Base-by-base conservation (phyloP, 2,329 filamentous ascomycete genomes). In the Paramyrothecium sp. region DNA sequence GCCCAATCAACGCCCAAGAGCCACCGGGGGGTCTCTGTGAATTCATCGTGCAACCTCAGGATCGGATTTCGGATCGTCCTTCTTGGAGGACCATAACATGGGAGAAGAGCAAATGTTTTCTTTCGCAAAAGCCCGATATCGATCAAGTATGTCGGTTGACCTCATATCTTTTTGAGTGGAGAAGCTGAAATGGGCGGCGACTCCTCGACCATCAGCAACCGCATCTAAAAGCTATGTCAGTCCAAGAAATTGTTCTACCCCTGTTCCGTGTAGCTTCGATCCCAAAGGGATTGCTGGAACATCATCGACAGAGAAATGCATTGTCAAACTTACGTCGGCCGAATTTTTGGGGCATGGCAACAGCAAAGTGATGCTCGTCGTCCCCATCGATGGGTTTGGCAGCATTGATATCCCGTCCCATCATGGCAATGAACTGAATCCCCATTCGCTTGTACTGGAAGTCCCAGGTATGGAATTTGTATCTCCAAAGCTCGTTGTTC, bases 161-260 rank as follows among this genome's bases (percentile, higher is more conserved):
- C 76, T 74, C 55, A 85, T 70, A 4, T 72, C 69, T 19, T 34
- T 54, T 19, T 63, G 61, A 58, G 78, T 74, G 8, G 72, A 73
- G 12, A 69, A 81, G 58, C 77, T 78, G 62, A 82, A 85, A 66
- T 86, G 82, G 4, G 76, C 77, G 3, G 78, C 82, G 10, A 86
- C 66, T 2, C 80, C 79, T 56, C 79, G 76, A 5, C 81, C 82
- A 65, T 85, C 81, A 17, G 85, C 80, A 17, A 81, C 73, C 34
- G 81, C 76, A 48, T 73, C 69, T 71, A 20, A 4, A 30, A 30
- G 3, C 26, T 7, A 3, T 22, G 52, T 70, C 52, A 69, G 62
- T 23, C 13, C 10, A 4, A 30, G 26, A 10, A 10, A 30, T 49
- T 46, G 16, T n/a, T n/a, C 41, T 16, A 2, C 13, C 48, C 16